Conservation (phyloP, 192 early-diverging fungal species). For the Coemansia sp. region DNA sequence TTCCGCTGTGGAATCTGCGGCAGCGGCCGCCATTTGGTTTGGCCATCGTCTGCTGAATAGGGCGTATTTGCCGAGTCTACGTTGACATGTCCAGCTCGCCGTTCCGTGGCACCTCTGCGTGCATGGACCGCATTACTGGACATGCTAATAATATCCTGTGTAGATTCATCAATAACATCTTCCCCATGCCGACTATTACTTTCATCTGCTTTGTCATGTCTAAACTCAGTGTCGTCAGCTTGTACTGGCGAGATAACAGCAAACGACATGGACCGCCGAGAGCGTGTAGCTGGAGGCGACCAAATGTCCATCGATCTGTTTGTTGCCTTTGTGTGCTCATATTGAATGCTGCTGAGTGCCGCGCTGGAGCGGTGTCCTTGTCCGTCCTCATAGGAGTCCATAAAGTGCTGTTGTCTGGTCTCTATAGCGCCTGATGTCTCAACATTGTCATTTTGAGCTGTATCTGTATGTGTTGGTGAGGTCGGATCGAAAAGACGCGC, state of each 20-base stretch:
- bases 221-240: not conserved
- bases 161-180: constrained; percentile 10
- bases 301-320: constrained; percentile 1
- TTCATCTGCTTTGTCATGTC: constrained; percentile 1
- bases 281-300: constrained; percentile 17
- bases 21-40: constrained; percentile 9
- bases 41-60: not conserved
- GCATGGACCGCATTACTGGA: constrained; percentile 36
- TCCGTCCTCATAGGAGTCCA: constrained; percentile 16
- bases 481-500: constrained; percentile 46
- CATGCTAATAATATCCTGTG: constrained; percentile 25
- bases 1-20: constrained; percentile 15
- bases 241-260: constrained; percentile 5
- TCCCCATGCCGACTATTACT: not conserved
- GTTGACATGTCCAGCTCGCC: constrained; percentile 19
- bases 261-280: constrained; percentile 49
- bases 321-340: constrained; percentile 26
- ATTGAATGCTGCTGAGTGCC: constrained; percentile 43
- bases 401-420: not conserved
- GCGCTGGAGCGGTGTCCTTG: constrained; percentile 27
- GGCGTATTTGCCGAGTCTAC: not conserved
- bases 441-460: not conserved
- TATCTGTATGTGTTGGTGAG: constrained; percentile 3
- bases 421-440: not conserved
- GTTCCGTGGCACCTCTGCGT: constrained; percentile 25